Evolutionary conservation across 2,329 filamentous ascomycete genomes (phyloP), one percentile per base, ranked within the genome.

Genomic region (Colletotrichum sp.): DNA sequence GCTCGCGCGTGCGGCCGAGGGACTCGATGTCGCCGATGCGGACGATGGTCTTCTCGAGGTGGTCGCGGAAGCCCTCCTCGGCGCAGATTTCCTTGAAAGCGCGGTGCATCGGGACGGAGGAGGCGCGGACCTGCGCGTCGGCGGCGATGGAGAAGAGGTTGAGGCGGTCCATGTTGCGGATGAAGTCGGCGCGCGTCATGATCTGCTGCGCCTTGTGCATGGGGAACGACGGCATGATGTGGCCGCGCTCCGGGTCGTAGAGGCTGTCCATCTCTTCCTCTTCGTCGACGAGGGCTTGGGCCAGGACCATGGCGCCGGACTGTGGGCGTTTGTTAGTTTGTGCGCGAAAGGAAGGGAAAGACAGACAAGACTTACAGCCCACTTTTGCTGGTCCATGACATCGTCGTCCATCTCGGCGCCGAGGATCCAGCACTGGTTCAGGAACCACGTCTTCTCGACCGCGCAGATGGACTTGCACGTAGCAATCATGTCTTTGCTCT

Each of bases 311-410:
- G 49, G 97, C 96, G 15, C 95, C 96, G 15, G 96, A 95, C 91
- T 95, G 76, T 13, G 28, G 9, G 21, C 32, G 18, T 12, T 13
- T 34, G 18, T 62, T 21, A 62, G 59, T 26, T 28, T 15, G 44
- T 21, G n/a, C 7, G n/a, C 55, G 8, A 18, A 28, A 59, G 15
- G 24, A 59, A 57, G 60, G 13, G 3, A 18, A 6, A 36, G 30
- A 9, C 8, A 18, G 36, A 39, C 12, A 8, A 52, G 36, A 91
- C 93, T 86, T 88, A 95, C 94, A 62, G 96, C 95, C 89, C 95
- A 98, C 84, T 99, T 98, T 83, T 99, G 96, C 84, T 98, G 95
- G 82, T 98, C 95, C 93, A 99, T 99, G 79, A 98, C 97, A 82
- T 99, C 97, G 85, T 99, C 97, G 80, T 99, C 97, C 93, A 95